Evolutionary conservation across 2,329 filamentous ascomycete genomes (phyloP).

Genomic region (Emmonsiellopsis sp.): DNA sequence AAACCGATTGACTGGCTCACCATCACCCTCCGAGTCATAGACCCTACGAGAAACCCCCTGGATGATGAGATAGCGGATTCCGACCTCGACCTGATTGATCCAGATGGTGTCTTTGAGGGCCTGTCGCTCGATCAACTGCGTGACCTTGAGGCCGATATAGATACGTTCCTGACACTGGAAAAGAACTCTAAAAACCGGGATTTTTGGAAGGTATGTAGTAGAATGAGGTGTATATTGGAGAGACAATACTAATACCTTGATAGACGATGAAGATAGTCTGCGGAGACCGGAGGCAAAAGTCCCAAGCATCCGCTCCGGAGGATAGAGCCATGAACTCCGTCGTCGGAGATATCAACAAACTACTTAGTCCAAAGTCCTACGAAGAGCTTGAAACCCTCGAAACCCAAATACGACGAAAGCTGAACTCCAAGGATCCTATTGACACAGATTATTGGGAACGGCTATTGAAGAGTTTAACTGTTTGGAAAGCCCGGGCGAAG

Average conservation of each 20-base stretch:
- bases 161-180: constrained; percentile 70
- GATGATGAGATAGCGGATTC: constrained; percentile 73
- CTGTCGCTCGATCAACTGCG: constrained; percentile 57
- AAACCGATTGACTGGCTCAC: constrained; percentile 90
- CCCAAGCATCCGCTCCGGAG: constrained; percentile 52
- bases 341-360: constrained; percentile 74
- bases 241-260: background rate
- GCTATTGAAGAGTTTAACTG: constrained; percentile 68
- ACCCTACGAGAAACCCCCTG: constrained; percentile 65
- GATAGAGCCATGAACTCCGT: constrained; percentile 73
- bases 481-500: constrained; percentile 88
- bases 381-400: constrained; percentile 82
- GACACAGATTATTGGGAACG: constrained; percentile 98
- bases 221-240: background rate
- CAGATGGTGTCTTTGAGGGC: constrained; percentile 68
- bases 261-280: constrained; percentile 77
- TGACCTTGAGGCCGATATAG: constrained; percentile 76
- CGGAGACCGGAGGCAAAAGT: constrained; percentile 60
- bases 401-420: constrained; percentile 73
- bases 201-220: constrained; percentile 64
- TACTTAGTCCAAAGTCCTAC: constrained; percentile 74
- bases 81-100: constrained; percentile 71
- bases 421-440: constrained; percentile 81
- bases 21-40: constrained; percentile 80
- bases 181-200: constrained; percentile 66